Base-by-base conservation (phyloP, 441 rosid genomes). In the Populus tomentosa region DNA sequence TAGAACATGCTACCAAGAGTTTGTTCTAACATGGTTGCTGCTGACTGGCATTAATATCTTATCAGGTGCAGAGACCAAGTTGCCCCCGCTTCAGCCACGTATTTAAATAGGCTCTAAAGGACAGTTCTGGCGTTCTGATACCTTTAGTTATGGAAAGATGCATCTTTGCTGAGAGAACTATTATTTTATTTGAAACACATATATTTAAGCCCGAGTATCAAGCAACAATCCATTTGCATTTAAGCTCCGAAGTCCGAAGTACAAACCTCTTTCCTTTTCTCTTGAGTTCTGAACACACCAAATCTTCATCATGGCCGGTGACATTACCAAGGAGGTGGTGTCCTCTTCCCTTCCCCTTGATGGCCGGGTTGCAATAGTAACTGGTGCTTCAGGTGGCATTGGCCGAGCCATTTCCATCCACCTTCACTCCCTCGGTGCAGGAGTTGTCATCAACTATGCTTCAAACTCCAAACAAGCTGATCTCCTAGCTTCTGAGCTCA, bases 341-440 rank as follows among this genome's bases (percentile, higher is more conserved):
- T 46, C 77, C 59, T 71, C 84, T 70, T 70, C 83, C 9, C 82
- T 72, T 59, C 77, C 87, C 8, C 89, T 87, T 1, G 40, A 69
- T 8, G 86, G 84, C 75, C 81, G 88, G 28, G 85, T 88, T 5
- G 90, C 89, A 20, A 80, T 90, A 11, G 84, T 86, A 5, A 90
- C 92, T 0, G 90, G 92, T 3, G 90, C 78, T 67, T 87, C 92
- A 0, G 81, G 90, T 4, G 89, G 91, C 65, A 89, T 86, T 46
- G 90, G 94, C 59, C 81, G 75, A 6, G 86, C 85, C 77, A 79
- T 90, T 8, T 84, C 86, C 65, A 42, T 50, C 32, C 85, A 86
- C 77, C 87, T 90, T 62, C 82, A 82, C 63, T 87, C 86, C 56
- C 92, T 87, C 3, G 87, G 88, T 21, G 90, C 92, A 18, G 81